Percentiles rank a stretch among this genome's conserved stretches.
Evolutionary conservation across 768 basidiomycete genomes (phyloP).

Genomic region (Austroboletus eburneus): DNA sequence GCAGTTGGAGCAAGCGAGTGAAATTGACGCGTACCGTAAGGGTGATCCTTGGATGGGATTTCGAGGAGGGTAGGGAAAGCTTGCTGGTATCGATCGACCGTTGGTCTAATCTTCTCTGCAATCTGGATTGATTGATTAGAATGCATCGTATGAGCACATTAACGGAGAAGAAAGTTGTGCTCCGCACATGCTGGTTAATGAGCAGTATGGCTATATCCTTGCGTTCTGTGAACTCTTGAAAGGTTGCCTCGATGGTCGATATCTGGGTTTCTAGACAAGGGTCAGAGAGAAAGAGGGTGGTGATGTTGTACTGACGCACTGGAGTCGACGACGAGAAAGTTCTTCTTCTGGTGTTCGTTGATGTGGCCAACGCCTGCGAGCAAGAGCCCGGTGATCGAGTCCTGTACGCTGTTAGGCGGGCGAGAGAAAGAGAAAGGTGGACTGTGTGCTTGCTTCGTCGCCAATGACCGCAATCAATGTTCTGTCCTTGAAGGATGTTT

Average conservation of each 20-base stretch:
- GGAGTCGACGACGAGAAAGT: constrained; percentile 91
- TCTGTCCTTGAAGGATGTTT: constrained; percentile 69
- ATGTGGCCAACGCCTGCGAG: constrained; percentile 94
- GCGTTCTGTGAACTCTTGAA: constrained; percentile 92
- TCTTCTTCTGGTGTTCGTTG: constrained; percentile 90
- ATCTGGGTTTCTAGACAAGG: constrained; percentile 74
- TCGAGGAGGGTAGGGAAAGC: constrained; percentile 96
- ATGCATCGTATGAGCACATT: constrained; percentile 5
- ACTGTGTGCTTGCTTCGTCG: constrained; percentile 85
- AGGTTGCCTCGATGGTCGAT: constrained; percentile 84
- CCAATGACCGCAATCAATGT: constrained; percentile 93
- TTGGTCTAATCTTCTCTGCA: constrained; percentile 94
- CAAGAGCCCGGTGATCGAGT: constrained; percentile 93
- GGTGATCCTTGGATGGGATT: constrained; percentile 98
- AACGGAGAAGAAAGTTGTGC: neutral
- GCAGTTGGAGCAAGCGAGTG: neutral
- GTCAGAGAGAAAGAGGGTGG: constrained; percentile 9
- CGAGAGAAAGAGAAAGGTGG: neutral
- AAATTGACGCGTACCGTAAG: constrained; percentile 69
- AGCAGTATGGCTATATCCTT: constrained; percentile 94
- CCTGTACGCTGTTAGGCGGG: constrained; percentile 45
- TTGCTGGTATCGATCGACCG: constrained; percentile 92
- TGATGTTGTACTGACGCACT: constrained; percentile 51
- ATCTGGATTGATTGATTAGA: constrained; percentile 49
- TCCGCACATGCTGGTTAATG: constrained; percentile 94